Base-by-base conservation (phyloP, 2,329 filamentous ascomycete species). In the Sarocladium brachiariae region DNA sequence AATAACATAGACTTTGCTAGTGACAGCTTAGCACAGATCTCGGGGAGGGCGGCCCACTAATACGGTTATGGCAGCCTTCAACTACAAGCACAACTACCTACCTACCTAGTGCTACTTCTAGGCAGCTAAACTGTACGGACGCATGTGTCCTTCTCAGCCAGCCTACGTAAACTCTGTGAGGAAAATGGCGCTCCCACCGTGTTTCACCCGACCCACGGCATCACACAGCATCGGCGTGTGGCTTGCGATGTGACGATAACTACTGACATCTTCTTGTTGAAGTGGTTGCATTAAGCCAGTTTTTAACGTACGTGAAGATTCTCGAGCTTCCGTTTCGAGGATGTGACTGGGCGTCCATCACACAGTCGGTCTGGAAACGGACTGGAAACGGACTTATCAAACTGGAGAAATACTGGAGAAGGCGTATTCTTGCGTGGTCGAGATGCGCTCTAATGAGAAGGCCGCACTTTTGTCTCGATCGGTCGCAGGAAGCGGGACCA, bases 161-260 rank as follows among this genome's bases (percentile, higher is more conserved):
- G 8, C 27, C 43, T 19, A 33, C 43, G 25, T 19, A 23, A 47
- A 47, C 16, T 47, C 27, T 47, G 16, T 9, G 21, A 41, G 39
- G 11, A 27, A 33, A 31, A 47, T 47, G 43, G 43, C 43, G 43
- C 43, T 33, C 27, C 10, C n/a, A 33, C 27, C n/a, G 24, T 33
- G 43, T 47, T 47, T 47, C 43, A 47, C 25, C 25, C 11, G 43
- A 47, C 43, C 43, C 43, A 47, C 43, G 43, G 27, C 27, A 47
- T 47, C 43, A 47, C 43, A 47, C 43, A 47, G 27, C 43, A 14
- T 47, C 43, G 25, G 43, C 8, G 39, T 18, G 39, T 47, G 43
- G 43, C 43, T 47, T 47, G 24, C 8, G 43, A 33, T 27, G 27
- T 31, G 43, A 33, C 24, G 10, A 25, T 9, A n/a, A n/a, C n/a